Evolutionary conservation across 164 flowering plant genomes (phyloP).

Genomic region (Magnolia officinalis): DNA sequence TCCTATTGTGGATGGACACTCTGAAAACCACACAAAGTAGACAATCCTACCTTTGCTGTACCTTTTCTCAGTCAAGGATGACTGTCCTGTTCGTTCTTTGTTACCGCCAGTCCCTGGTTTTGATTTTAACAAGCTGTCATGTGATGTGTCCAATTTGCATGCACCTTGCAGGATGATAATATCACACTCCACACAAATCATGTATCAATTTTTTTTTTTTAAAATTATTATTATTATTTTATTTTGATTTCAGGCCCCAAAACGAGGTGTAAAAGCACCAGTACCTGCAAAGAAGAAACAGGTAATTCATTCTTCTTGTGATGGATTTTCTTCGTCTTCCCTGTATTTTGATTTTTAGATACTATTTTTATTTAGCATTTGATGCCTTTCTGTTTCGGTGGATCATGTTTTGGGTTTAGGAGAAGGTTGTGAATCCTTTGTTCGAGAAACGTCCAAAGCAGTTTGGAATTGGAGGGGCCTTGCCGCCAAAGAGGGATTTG

Average conservation of each 20-base stretch:
- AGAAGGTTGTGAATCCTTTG: constrained; percentile 35
- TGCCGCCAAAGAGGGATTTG: constrained; percentile 51
- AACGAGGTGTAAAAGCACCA: constrained; percentile 7
- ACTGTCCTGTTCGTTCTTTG: not conserved
- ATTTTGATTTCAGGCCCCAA: constrained; percentile 5
- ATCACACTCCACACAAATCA: not conserved
- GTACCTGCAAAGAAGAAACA: constrained; percentile 9
- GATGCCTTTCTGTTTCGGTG: not conserved
- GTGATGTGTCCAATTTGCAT: not conserved
- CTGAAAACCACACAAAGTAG: too few species aligned
- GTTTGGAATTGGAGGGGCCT: constrained; percentile 54
- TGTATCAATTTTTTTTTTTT: not conserved
- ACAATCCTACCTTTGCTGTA: too few species aligned
- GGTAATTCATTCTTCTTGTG: not conserved
- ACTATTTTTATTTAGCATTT: too few species aligned
- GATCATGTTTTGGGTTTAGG: not conserved
- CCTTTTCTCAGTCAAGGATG: not conserved
- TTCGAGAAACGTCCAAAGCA: constrained; percentile 57
- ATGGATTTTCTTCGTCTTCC: not conserved
- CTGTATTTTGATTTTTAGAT: not conserved
- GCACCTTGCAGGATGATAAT: not conserved
- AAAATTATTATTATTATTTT: not conserved
- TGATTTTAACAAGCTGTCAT: not conserved
- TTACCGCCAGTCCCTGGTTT: not conserved
- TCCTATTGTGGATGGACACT: too few species aligned